Evolutionary conservation across 2,329 filamentous ascomycete species (phyloP), one percentile per base, ranked within the genome.

Genomic region (Colletotrichum trifolii): DNA sequence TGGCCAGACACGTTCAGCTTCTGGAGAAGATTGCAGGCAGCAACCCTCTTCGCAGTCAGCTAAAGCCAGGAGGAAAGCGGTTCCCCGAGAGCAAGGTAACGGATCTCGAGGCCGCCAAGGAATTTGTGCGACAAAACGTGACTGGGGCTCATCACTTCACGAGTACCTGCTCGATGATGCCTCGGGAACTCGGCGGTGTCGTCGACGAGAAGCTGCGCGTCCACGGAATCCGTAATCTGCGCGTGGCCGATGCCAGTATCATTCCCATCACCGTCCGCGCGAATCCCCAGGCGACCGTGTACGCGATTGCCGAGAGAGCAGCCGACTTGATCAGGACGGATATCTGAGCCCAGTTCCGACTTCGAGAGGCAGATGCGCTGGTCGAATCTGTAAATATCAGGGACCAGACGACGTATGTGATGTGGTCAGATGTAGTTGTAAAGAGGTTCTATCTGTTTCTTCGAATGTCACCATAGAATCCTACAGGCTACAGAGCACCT

Each of bases 81-180:
- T 46, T 39, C 11, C 66, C 66, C 9, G 58, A 34, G 17, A 58
- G 17, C 8, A 71, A 73, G 5, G 67, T 78, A 8, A 72, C 43
- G 6, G 56, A 70, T 71, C 60, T 80, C 8, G 78, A 80, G 33
- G 57, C 71, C 2, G 78, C 77, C 9, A 74, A 69, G 50, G 73
- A 79, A 38, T 72, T 79, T 35, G 76, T 81, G 35, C 71, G 74
- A 4, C 69, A 71, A 38, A 69, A 72, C 0, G 71, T 74, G 45
- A 75, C 79, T 7, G 76, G 76, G 9, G 74, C 74, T 39, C 85
- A 82, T 64, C 84, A 87, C 70, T 78, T 81, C 0, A 72, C 77
- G 2, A 82, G 85, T 6, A 85, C 81, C 25, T 79, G 79, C 50
- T 78, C 81, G 15, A 85, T 85, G 82, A 73, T 82, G 68, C 81